Conservation (phyloP, 2,329 filamentous ascomycete genomes). For the Colletotrichum caudatum region DNA sequence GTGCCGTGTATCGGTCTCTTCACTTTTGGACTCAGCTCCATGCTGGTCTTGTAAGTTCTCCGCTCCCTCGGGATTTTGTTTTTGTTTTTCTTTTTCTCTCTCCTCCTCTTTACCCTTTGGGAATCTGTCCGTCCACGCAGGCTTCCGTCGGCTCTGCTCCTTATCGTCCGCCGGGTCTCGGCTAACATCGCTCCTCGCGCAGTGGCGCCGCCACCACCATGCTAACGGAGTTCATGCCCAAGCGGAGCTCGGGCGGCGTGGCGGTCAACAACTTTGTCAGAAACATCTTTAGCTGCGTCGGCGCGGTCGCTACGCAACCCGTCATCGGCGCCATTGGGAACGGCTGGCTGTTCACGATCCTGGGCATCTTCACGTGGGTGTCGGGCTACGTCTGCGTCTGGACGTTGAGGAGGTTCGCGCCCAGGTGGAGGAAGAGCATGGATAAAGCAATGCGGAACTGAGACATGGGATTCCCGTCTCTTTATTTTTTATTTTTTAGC, state of each 20-base stretch:
- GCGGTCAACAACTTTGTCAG: slow-evolving; percentile 85
- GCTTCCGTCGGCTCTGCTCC: not conserved
- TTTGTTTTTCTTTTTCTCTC: not conserved
- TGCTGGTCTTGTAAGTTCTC: slow-evolving; percentile 75
- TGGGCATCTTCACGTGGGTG: slow-evolving; percentile 65
- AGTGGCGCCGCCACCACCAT: slow-evolving; percentile 78
- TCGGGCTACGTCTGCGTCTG: slow-evolving; percentile 70
- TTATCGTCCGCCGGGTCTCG: not conserved
- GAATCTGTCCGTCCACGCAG: too few species aligned
- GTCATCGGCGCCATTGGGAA: slow-evolving; percentile 78
- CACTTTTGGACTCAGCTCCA: slow-evolving; percentile 80
- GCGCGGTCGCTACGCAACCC: slow-evolving; percentile 76
- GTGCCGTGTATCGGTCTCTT: slow-evolving; percentile 75
- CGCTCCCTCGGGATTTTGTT: not conserved
- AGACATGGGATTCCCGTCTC: not conserved
- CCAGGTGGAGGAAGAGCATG: slow-evolving; percentile 74
- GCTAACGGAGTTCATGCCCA: slow-evolving; percentile 86
- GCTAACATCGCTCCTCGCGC: slow-evolving; percentile 30
- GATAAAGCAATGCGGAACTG: slow-evolving; percentile 57
- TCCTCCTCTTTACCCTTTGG: too few species aligned
- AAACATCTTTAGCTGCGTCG: slow-evolving; percentile 82
- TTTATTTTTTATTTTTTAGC: too few species aligned
- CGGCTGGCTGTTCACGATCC: slow-evolving; percentile 79
- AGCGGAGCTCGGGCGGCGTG: slow-evolving; percentile 76
- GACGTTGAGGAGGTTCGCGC: slow-evolving; percentile 70